A percentile compares a stretch with the other conserved stretches of the same genome.
Evolutionary conservation across 106 monocot species (phyloP).

Genomic region (Acorus calamus): DNA sequence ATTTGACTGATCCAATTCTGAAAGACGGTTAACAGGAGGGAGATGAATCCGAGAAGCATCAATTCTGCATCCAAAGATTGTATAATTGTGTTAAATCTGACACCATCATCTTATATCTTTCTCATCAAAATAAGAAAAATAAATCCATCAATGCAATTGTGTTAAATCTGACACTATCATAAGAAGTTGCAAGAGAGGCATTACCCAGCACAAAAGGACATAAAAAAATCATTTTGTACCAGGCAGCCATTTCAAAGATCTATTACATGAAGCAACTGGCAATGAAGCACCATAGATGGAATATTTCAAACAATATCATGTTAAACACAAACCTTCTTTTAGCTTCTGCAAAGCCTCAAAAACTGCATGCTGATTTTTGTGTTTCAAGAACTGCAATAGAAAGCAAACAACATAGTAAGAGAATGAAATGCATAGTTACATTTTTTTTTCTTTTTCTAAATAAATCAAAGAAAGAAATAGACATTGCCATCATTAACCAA

Average conservation of each 20-base stretch:
- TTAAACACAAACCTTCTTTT: constrained; percentile 67
- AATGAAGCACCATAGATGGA: background rate
- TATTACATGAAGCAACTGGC: background rate
- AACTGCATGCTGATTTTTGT: constrained; percentile 41
- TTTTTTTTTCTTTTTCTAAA: no score
- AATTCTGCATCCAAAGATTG: constrained; percentile 48
- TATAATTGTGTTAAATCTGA: background rate
- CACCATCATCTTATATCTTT: no score
- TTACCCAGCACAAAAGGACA: no score
- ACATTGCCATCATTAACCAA: no score
- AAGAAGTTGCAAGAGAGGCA: no score
- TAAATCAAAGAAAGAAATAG: no score
- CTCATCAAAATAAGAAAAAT: no score
- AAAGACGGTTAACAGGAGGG: constrained; percentile 67
- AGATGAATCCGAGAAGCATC: constrained; percentile 93
- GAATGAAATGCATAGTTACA: no score
- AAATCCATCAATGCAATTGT: no score
- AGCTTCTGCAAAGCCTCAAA: constrained; percentile 61
- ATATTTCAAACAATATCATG: no score
- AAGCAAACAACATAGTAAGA: background rate
- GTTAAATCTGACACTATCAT: no score
- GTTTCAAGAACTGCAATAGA: constrained; percentile 41
- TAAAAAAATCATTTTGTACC: no score
- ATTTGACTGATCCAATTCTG: constrained; percentile 40
- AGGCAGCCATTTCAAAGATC: background rate